A percentile compares a stretch with the other conserved stretches of the same genome.
Conservation (phyloP, 768 basidiomycete species). For the Lactarius hatsudake region DNA sequence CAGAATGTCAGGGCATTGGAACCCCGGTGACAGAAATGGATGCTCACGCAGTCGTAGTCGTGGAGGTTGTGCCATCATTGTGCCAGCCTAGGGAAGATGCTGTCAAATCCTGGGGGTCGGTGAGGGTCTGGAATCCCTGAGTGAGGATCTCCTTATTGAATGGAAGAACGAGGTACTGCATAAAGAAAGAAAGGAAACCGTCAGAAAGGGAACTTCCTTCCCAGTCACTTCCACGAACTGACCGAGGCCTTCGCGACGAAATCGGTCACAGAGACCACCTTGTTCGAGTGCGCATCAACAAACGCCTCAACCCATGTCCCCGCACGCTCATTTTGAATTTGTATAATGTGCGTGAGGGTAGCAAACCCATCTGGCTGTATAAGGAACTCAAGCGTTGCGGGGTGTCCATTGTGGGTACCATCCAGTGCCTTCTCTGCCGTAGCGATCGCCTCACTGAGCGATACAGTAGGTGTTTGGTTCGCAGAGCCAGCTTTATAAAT, state of each 20-base stretch:
- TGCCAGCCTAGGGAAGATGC: constrained; percentile 62
- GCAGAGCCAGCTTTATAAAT: constrained; percentile 24
- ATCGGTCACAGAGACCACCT: constrained; percentile 49
- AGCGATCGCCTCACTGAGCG: constrained; percentile 37
- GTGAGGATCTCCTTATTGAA: constrained; percentile 48
- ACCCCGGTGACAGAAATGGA: not conserved
- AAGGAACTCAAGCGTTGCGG: constrained; percentile 42
- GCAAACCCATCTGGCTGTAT: constrained; percentile 39
- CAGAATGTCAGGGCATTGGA: not conserved
- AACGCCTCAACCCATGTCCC: constrained; percentile 57
- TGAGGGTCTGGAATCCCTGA: constrained; percentile 49
- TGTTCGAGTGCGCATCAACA: constrained; percentile 56
- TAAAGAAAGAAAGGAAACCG: not conserved
- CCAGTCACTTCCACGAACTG: constrained; percentile 17
- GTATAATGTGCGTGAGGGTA: constrained; percentile 42
- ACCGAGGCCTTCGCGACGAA: constrained; percentile 48
- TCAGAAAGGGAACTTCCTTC: not conserved
- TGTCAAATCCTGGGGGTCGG: constrained; percentile 50
- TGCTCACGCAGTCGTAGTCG: constrained; percentile 33
- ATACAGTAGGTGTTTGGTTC: constrained; percentile 38
- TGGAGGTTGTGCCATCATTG: constrained; percentile 38
- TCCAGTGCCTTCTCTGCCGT: constrained; percentile 39
- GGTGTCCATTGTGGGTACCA: constrained; percentile 42
- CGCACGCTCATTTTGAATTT: constrained; percentile 41
- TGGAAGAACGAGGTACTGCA: constrained; percentile 48